Evolutionary conservation across 768 basidiomycete genomes (phyloP).

Genomic region (Steccherinum ochraceum): DNA sequence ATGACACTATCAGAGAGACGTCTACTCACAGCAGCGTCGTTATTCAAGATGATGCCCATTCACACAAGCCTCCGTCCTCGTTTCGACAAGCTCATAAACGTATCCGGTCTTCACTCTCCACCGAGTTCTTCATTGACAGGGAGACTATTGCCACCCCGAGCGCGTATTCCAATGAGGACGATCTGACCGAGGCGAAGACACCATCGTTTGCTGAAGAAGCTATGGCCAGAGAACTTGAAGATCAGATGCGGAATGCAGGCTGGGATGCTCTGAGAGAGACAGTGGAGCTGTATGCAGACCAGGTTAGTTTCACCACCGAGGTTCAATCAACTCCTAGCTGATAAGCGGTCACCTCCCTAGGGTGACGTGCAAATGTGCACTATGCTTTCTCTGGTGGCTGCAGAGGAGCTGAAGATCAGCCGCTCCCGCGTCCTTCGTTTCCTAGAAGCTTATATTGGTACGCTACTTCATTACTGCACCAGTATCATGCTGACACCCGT

Average conservation of each 20-base stretch:
- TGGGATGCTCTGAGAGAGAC: conserved; percentile 51
- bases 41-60: not conserved
- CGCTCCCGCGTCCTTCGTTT: conserved; percentile 42
- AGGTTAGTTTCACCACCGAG: conserved; percentile 32
- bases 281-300: conserved; percentile 56
- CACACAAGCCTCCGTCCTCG: not conserved
- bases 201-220: conserved; percentile 9
- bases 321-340: conserved; percentile 3
- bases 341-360: no score
- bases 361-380: conserved; percentile 81
- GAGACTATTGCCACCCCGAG: not conserved
- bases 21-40: conserved; percentile 2
- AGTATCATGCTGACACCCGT: not conserved
- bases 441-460: conserved; percentile 71
- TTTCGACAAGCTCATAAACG: conserved; percentile 8
- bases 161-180: not conserved
- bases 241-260: conserved; percentile 42
- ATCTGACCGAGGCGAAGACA: conserved; percentile 9
- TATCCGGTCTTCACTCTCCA: conserved; percentile 16
- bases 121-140: conserved; percentile 10
- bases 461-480: no score
- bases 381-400: conserved; percentile 58
- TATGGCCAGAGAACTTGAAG: conserved; percentile 26
- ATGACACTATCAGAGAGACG: conserved; percentile 16
- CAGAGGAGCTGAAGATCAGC: conserved; percentile 48